These are phyloP conservation scores for Parietaria judaica DNA, from an alignment of 306 rosid genomes.

Conservation along the genomic window DNA sequence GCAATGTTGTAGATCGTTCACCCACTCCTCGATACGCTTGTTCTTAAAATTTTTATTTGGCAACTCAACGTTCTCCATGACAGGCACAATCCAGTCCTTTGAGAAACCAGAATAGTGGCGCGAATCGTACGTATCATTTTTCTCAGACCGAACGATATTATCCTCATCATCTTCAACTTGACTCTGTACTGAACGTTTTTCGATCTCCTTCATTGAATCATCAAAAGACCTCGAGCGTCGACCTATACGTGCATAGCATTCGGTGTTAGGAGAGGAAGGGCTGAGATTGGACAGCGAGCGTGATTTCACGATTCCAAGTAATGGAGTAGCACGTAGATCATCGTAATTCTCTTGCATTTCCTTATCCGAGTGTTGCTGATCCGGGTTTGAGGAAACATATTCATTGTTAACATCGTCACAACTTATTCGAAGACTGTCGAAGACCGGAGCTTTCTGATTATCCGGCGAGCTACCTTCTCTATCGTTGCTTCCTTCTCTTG, in stretches of 20 bases:
- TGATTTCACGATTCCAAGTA: conserved; percentile 39
- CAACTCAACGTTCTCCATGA: conserved; percentile 36
- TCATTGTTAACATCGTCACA: conserved; percentile 27
- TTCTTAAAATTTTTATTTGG: conserved; percentile 46
- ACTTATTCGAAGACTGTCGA: conserved; percentile 21
- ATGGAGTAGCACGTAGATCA: conserved; percentile 13
- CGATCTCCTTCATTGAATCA: conserved; percentile 35
- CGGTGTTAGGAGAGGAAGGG: conserved; percentile 28
- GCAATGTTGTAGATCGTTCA: conserved; percentile 56
- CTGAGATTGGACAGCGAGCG: conserved; percentile 46
- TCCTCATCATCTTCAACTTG: conserved; percentile 34
- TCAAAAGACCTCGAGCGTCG: conserved; percentile 57
- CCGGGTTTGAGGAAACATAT: conserved; percentile 47
- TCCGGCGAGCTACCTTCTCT: conserved; percentile 27
- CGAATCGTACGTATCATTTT: conserved; percentile 52
- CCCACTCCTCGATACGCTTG: conserved; percentile 91
- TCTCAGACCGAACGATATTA: conserved; percentile 30
- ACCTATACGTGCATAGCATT: conserved; percentile 14
- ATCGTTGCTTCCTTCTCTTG: conserved; percentile 24
- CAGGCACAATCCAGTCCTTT: conserved; percentile 71
- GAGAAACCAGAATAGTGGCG: conserved; percentile 29
- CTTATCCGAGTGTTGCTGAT: conserved; percentile 35
- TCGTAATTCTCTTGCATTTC: conserved; percentile 42
- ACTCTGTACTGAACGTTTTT: conserved; percentile 30
- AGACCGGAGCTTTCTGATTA: conserved; percentile 18